Evolutionary conservation across 306 rosid genomes (phyloP), one percentile per base, ranked within the genome.

Genomic region (Glycine tomentella): DNA sequence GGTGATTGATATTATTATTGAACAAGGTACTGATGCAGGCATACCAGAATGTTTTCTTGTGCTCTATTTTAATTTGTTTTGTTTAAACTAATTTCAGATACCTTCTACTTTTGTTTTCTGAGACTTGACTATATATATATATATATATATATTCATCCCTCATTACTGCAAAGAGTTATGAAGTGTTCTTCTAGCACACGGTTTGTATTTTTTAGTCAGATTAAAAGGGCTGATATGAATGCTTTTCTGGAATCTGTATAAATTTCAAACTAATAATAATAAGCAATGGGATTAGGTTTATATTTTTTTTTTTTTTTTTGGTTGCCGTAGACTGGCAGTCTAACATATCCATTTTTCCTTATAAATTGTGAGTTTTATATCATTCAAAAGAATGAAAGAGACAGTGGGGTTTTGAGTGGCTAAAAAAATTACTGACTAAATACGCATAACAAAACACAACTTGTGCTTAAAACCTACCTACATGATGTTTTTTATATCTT

Each of bases 1-100:
- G 88, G 97, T 93, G 86, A 85, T 92, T 84, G 92, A 89, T 79
- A 90, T 92, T 77, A 93, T 92, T 82, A 89, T 92, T 72, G 99
- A 95, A 80, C 97, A 95, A 92, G 97, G 97, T 95, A 84, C 84
- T 59, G n/a, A 34, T 68, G 68, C 81, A 6, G 25, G 55, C 69
- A 65, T 70, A 38, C 68, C 25, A 8, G 61, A 74, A 13, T 49
- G 49, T 62, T 56, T 75, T 69, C 46, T 51, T 64, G 78, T 49
- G 5, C 20, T 45, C 45, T 62, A 53, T 38, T 45, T 64, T 52
- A 3, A 11, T 70, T 20, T 7, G 74, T 12, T 20, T 74, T 81
- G n/a, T 55, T 64, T 66, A 17, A 31, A 49, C 62, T 8, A 55
- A 51, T 62, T 69, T 8, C 25, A 68, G 14, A 52, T 25, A 13